Base-by-base conservation (phyloP, 257 asterid genomes). In the Leptodermis oblonga region DNA sequence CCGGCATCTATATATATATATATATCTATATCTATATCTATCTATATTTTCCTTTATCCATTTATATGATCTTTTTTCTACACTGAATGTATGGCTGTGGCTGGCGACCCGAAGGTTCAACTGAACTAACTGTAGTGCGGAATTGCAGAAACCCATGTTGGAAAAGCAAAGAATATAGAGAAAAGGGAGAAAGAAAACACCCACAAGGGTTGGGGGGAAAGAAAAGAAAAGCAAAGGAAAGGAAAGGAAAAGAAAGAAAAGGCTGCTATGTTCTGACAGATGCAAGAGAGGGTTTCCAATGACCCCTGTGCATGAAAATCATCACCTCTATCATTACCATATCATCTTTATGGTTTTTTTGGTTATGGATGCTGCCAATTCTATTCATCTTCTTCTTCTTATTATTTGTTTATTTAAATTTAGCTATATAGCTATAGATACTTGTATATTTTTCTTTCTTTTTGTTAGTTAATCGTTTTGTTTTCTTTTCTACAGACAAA, bases 251-350 rank as follows among this genome's bases (percentile, higher is more conserved):
- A 61, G 48, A 55, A 70, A 76, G 75, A 84, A 88, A n/a, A 86
- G 80, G 83, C 81, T 80, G 91, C 83, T 80, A 74, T 80, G 68
- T 68, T 71, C 84, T 84, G 84, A 77, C 82, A 78, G 66, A 73
- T 79, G 74, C 75, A 78, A 75, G 52, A 52, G 59, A 52, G 81
- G 71, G 70, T 69, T 65, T 65, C 67, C 65, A 65, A 70, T 71
- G 76, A 72, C 70, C 78, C 73, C 42, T 72, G 78, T 81, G 89
- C 95, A 86, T 86, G 73, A 87, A 85, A 87, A 86, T 86, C 90
- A 87, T 78, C 92, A 83, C 85, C 87, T 73, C 66, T 74, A 92
- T 92, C 76, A 92, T 89, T 85, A 82, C 84, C 66, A 70, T 82
- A 73, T 83, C 86, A 33, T 33, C 88, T 86, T 90, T 86, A 74